phyloP scores from a whole-genome alignment of 495 filamentous ascomycete species.

The Penicillium cosmopolitanum region DNA sequence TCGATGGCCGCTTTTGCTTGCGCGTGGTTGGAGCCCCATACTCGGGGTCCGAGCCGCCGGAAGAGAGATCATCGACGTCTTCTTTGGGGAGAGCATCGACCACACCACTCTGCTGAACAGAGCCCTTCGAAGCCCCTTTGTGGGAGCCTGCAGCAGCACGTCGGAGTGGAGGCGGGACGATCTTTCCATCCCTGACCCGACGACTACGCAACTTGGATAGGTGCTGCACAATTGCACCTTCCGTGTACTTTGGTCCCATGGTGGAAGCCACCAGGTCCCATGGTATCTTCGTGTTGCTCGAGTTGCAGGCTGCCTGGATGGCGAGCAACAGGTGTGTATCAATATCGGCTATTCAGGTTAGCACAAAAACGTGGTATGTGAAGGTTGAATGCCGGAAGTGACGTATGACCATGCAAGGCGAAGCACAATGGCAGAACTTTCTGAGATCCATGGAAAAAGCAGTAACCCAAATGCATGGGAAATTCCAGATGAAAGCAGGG shows the following conservation, averaged over 20 bases:
- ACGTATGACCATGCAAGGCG: neutral
- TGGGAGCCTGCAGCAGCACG: conserved; percentile 5
- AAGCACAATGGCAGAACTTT: neutral
- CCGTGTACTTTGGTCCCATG: conserved; percentile 42
- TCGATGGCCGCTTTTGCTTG: neutral
- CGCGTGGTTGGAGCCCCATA: neutral
- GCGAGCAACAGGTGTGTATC: conserved; percentile 47
- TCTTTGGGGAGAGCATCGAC: neutral
- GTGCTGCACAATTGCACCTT: conserved; percentile 53
- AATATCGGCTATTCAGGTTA: conserved; percentile 37
- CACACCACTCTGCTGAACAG: neutral
- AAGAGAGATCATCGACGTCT: neutral
- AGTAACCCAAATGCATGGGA: neutral
- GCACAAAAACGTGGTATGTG: neutral
- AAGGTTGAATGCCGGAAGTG: too few relatives aligned
- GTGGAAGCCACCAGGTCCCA: conserved; percentile 40
- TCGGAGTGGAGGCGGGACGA: conserved; percentile 43
- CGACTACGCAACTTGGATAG: conserved; percentile 48
- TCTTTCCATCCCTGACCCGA: conserved; percentile 32
- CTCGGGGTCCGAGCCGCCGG: neutral
- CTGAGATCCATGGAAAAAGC: neutral
- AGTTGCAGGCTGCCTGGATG: conserved; percentile 48
- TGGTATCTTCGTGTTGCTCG: conserved; percentile 38
- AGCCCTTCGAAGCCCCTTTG: neutral
- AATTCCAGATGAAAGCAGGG: neutral